phyloP scores from a whole-genome alignment of 208 protist genomes.

The Lotmaria passim region DNA sequence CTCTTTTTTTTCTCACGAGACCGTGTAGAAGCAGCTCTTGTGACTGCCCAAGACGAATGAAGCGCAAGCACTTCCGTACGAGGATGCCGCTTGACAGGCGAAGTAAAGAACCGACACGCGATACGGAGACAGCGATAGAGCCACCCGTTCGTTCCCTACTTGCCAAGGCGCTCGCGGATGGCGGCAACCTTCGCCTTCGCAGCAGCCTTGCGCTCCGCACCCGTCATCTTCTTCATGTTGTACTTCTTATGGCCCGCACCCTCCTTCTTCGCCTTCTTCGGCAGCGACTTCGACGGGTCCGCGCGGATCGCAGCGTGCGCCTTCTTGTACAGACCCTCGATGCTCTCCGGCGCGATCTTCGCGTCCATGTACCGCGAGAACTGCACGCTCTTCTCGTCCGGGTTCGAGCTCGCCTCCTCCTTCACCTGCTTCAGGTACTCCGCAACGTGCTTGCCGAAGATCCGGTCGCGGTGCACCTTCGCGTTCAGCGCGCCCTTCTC shows the following conservation, averaged over 20 bases:
- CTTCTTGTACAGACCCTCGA: constrained; percentile 96
- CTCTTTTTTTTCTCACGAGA: no score
- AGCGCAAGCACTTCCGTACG: no score
- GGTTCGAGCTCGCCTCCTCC: constrained; percentile 91
- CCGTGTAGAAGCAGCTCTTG: no score
- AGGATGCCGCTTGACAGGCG: no score
- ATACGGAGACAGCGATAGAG: no score
- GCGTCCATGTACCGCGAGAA: constrained; percentile 96
- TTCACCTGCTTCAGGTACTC: constrained; percentile 98
- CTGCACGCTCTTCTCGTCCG: constrained; percentile 92
- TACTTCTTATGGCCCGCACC: constrained; percentile 47
- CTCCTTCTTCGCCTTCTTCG: constrained; percentile 70
- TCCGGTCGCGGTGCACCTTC: constrained; percentile 93
- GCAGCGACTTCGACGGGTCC: constrained; percentile 84
- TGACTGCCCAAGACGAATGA: no score
- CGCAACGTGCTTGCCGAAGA: constrained; percentile 98
- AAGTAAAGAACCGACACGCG: no score
- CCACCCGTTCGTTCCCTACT: no score
- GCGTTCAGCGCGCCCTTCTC: constrained; percentile 91
- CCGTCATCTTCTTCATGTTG: constrained; percentile 56
- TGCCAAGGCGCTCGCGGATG: constrained; percentile 62
- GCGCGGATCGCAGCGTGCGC: constrained; percentile 94
- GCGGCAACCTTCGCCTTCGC: constrained; percentile 74
- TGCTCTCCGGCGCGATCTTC: constrained; percentile 89
- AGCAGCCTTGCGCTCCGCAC: constrained; percentile 55